These are phyloP conservation scores for Hypomontagnella monticulosa DNA, from an alignment of 495 filamentous ascomycete species.

Conservation along the genomic window DNA sequence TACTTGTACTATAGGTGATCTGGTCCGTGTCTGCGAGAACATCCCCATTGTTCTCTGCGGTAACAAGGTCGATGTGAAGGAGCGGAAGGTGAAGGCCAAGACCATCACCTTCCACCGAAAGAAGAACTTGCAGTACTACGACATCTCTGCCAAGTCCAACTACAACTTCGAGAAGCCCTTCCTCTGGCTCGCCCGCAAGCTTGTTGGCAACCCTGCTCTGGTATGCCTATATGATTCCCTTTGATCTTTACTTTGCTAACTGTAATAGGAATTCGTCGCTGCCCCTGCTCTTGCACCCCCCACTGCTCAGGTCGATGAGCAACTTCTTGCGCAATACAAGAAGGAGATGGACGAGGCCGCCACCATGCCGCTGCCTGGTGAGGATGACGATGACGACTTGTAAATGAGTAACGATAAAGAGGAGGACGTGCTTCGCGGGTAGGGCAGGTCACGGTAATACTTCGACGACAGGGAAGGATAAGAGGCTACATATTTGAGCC, in stretches of 20 bases:
- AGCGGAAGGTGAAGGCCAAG: conserved; percentile 99
- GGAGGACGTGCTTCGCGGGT: conserved; percentile 20
- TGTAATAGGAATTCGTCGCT: conserved; percentile 89
- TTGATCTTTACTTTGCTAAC: conserved; percentile 21
- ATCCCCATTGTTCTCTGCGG: conserved; percentile 98
- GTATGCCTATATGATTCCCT: conserved; percentile 60
- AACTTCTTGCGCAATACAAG: conserved; percentile 81
- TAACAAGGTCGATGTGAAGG: conserved; percentile 99
- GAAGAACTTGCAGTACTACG: conserved; percentile 99
- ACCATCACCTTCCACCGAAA: conserved; percentile 99
- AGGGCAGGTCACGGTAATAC: conserved; percentile 38
- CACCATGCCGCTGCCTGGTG: conserved; percentile 87
- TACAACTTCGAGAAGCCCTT: conserved; percentile 99
- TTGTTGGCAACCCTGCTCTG: conserved; percentile 90
- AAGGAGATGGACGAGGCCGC: conserved; percentile 89
- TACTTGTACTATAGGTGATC: conserved; percentile 74
- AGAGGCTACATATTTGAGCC: conserved; percentile 29
- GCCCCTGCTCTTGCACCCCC: conserved; percentile 93
- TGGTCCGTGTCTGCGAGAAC: conserved; percentile 99
- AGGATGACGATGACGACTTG: conserved; percentile 82
- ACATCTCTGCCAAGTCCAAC: conserved; percentile 99
- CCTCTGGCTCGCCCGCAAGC: conserved; percentile 98
- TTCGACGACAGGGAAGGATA: conserved; percentile 32
- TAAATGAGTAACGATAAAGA: conserved; percentile 46
- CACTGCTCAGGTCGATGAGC: conserved; percentile 85